A percentile compares a stretch with the other conserved stretches of the same genome.
phyloP scores from a whole-genome alignment of 2,329 filamentous ascomycete species.

The Sordariomycetes sp. region DNA sequence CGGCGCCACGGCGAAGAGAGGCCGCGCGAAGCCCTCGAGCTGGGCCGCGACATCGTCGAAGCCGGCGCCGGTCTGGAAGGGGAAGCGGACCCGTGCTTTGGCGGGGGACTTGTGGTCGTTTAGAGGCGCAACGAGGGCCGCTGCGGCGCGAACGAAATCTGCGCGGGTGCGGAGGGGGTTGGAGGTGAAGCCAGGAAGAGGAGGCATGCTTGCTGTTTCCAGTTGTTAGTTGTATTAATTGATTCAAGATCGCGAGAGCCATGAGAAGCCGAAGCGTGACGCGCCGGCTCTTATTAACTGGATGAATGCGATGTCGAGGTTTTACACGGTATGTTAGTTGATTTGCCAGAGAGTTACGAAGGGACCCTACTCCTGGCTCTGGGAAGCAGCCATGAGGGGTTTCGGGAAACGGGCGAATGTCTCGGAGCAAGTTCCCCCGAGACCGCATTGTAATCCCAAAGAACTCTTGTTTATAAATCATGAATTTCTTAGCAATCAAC shows the following conservation, averaged over 20 bases:
- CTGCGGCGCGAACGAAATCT: conserved; percentile 19
- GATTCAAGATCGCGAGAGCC: background rate
- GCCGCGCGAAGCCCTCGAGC: conserved; percentile 28
- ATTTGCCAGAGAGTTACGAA: background rate
- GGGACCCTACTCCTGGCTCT: background rate
- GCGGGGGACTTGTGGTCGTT: conserved; percentile 17
- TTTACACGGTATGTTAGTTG: background rate
- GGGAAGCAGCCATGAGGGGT: background rate
- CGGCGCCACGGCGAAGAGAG: conserved; percentile 19
- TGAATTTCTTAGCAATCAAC: too few relatives aligned
- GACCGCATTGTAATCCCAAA: background rate
- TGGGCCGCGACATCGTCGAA: conserved; percentile 30
- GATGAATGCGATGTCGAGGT: background rate
- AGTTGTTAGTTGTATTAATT: background rate
- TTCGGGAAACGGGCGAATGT: background rate
- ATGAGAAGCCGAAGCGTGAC: background rate
- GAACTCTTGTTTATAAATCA: too few relatives aligned
- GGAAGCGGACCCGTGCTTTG: conserved; percentile 20
- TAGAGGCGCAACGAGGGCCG: conserved; percentile 20
- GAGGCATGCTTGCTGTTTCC: conserved; percentile 16
- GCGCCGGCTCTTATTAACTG: background rate
- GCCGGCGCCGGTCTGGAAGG: conserved; percentile 21
- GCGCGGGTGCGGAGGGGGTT: conserved; percentile 21
- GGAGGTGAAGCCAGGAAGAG: conserved; percentile 23
- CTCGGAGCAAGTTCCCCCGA: background rate